Evolutionary conservation across 2,329 filamentous ascomycete genomes (phyloP).

Genomic region (Trichoderma sp.): DNA sequence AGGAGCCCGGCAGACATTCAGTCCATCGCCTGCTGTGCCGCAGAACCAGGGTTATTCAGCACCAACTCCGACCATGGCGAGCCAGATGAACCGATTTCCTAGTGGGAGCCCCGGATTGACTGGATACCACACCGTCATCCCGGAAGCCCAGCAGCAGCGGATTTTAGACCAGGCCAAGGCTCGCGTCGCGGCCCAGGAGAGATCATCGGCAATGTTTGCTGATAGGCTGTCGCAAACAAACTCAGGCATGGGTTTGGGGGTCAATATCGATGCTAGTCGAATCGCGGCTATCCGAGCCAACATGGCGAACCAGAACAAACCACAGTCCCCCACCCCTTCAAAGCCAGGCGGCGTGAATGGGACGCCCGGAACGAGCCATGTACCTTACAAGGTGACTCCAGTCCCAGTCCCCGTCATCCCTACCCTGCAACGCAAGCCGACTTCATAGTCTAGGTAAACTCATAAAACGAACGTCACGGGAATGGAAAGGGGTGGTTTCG

Average conservation of each 20-base stretch:
- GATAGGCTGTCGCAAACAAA: constrained; percentile 55
- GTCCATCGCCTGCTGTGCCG: constrained; percentile 46
- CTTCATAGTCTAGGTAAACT: constrained; percentile 22
- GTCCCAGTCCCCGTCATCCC: constrained; percentile 51
- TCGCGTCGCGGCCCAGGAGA: constrained; percentile 51
- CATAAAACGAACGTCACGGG: constrained; percentile 12
- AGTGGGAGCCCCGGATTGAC: constrained; percentile 46
- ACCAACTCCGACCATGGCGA: constrained; percentile 38
- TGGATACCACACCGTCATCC: constrained; percentile 55
- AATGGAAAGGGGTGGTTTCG: neutral
- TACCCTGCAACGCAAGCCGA: constrained; percentile 37
- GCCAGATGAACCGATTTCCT: constrained; percentile 42
- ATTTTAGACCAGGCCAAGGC: constrained; percentile 57
- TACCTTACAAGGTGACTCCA: constrained; percentile 49
- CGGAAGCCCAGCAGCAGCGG: constrained; percentile 54
- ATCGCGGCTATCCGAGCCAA: constrained; percentile 44
- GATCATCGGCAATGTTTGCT: constrained; percentile 46
- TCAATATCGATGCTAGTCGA: constrained; percentile 38
- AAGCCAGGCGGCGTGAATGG: constrained; percentile 42
- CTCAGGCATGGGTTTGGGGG: constrained; percentile 44
- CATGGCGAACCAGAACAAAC: constrained; percentile 43
- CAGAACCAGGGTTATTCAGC: constrained; percentile 42
- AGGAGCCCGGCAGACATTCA: constrained; percentile 44
- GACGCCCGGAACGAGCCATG: constrained; percentile 39
- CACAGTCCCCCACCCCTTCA: constrained; percentile 42